These are phyloP conservation scores for Kwoniella dejecticola DNA, from an alignment of 768 basidiomycete genomes.

Conservation along the genomic window DNA sequence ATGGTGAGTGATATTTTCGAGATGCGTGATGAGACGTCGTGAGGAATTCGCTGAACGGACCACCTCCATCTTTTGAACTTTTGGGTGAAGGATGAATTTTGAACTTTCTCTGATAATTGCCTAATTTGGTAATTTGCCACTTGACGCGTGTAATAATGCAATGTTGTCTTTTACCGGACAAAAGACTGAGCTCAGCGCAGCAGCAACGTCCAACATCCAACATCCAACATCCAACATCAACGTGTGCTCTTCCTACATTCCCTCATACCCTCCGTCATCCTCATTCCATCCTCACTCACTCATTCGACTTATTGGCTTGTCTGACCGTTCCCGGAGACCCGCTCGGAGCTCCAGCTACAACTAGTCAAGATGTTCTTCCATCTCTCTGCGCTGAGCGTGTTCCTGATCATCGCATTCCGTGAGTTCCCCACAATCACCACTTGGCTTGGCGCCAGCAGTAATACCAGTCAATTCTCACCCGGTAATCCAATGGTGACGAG, in stretches of 20 bases:
- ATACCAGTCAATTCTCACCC: no score
- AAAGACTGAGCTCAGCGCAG: not conserved
- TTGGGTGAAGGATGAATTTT: slow-evolving; percentile 1
- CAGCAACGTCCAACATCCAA: not conserved
- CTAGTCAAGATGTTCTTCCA: slow-evolving; percentile 47
- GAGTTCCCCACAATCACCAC: no score
- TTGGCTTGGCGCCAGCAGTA: no score
- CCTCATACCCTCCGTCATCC: not conserved
- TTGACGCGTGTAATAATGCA: slow-evolving; percentile 1
- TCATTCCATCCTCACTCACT: not conserved
- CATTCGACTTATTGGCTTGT: not conserved
- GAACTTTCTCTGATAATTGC: slow-evolving; percentile 8
- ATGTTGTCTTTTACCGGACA: slow-evolving; percentile 1
- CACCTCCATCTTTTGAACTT: slow-evolving; percentile 22
- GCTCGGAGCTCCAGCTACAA: no score
- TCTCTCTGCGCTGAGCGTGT: slow-evolving; percentile 50
- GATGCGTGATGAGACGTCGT: slow-evolving; percentile 1
- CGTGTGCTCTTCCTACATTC: not conserved
- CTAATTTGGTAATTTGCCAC: slow-evolving; percentile 3
- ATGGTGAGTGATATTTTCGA: no score
- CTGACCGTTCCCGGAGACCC: no score
- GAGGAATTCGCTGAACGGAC: slow-evolving; percentile 2
- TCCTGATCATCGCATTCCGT: slow-evolving; percentile 45
- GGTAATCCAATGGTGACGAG: no score
- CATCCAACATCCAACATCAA: not conserved